phyloP scores from a whole-genome alignment of 78 protist species.

The Planoprotostelium fungivorum region DNA sequence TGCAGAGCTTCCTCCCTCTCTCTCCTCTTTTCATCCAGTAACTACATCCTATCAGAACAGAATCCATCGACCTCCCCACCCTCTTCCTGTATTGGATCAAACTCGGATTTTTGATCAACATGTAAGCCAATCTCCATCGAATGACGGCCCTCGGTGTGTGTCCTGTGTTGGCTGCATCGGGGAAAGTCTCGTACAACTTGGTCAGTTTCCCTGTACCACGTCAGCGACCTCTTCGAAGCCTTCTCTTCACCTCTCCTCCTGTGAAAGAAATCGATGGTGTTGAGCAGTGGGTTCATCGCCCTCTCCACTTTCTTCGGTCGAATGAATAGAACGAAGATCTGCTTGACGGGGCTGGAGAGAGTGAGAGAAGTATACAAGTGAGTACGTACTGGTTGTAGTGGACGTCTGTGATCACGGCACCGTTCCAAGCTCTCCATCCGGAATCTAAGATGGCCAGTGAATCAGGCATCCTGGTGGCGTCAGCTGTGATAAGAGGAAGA shows the following conservation, averaged over 20 bases:
- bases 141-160: not conserved
- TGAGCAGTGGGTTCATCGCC: not conserved
- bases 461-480: too few species aligned
- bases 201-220: not conserved
- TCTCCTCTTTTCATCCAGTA: not conserved
- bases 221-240: not conserved
- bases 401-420: not conserved
- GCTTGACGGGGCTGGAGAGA: not conserved
- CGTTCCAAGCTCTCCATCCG: not conserved
- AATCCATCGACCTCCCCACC: too few species aligned
- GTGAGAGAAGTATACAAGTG: too few species aligned
- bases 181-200: not conserved
- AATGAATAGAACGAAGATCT: not conserved
- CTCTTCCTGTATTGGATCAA: not conserved
- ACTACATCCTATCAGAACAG: too few species aligned
- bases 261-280: not conserved
- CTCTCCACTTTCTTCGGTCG: not conserved
- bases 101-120: not conserved
- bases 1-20: not conserved
- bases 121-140: not conserved
- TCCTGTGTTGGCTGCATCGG: not conserved
- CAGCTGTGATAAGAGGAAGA: too few species aligned
- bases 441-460: not conserved
- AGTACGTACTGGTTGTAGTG: not conserved
- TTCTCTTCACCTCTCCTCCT: too few species aligned